Conservation (phyloP, 106 monocot genomes). For the Hemerocallis citrina region DNA sequence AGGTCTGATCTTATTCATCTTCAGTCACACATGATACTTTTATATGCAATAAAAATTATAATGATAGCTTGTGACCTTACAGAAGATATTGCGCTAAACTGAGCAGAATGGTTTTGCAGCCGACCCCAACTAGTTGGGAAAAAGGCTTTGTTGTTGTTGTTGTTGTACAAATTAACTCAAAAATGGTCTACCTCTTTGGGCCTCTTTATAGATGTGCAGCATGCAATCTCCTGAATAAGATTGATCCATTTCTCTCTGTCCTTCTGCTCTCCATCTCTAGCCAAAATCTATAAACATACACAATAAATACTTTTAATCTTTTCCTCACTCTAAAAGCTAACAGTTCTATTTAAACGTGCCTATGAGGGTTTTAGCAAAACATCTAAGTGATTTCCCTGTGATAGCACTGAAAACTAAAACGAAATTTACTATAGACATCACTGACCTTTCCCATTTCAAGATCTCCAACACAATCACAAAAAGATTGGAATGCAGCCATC, state of each 20-base stretch:
- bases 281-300: slow-evolving; percentile 54
- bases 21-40: too few relatives aligned
- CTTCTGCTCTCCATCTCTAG: slow-evolving; percentile 66
- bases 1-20: too few relatives aligned
- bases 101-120: too few relatives aligned
- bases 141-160: too few relatives aligned
- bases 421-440: background rate
- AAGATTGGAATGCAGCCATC: slow-evolving; percentile 83
- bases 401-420: background rate
- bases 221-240: slow-evolving; percentile 72
- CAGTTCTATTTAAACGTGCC: too few relatives aligned
- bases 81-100: too few relatives aligned
- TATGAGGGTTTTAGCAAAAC: background rate
- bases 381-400: background rate
- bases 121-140: too few relatives aligned
- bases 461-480: slow-evolving; percentile 98
- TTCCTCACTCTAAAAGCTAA: background rate
- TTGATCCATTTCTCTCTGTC: slow-evolving; percentile 69
- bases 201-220: slow-evolving; percentile 79
- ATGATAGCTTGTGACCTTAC: too few relatives aligned
- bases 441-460: slow-evolving; percentile 94
- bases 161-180: too few relatives aligned
- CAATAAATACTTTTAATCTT: background rate
- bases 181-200: slow-evolving; percentile 75
- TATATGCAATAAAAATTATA: too few relatives aligned